Evolutionary conservation across 225 moss, liverwort and hornwort species (phyloP), one percentile per base, ranked within the genome.

Genomic region (Pseudisothecium myosuroides): DNA sequence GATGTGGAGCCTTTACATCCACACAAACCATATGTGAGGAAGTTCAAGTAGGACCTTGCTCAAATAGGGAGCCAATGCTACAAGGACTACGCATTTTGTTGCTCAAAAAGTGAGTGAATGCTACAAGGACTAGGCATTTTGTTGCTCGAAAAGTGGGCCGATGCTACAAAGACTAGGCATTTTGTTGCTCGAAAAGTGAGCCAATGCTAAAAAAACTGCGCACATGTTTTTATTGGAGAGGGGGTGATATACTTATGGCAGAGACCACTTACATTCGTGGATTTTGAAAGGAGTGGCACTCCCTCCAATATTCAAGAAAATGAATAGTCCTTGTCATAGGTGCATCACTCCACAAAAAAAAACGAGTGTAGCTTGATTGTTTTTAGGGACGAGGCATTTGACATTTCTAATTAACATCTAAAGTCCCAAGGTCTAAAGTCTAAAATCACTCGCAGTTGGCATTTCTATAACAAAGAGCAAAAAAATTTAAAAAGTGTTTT

Each of bases 321-420:
- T 16, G 12, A 58, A 2, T 79, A 11, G 39, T 39, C 5, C 7
- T 0, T 79, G 2, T 4, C 0, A 11, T 5, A 27, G 6, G 17
- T 26, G 10, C 11, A 26, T 10, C 0, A 0, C 5, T 7, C 3
- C 2, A 12, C 3, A 13, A 2, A 14, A 7, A 45, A 17, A 24
- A 69, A 26, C 26, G 19, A 74, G 14, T 0, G 0, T 1, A 22
- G 9, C 0, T 37, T 37, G 0, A 1, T 55, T 37, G 10, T 4
- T 26, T 16, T 2, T 27, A 5, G 24, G 4, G 0, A 17, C 1
- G 0, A 79, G 17, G 11, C 58, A 80, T 39, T 39, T 17, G 11
- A 17, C 18, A 58, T 39, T 28, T 79, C 1, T 6, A 58, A 28
- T 16, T 2, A 2, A 18, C 0, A n/a, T n/a, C n/a, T n/a, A n/a